phyloP scores from a whole-genome alignment of 257 asterid species.

The Solanum chmielewskii region DNA sequence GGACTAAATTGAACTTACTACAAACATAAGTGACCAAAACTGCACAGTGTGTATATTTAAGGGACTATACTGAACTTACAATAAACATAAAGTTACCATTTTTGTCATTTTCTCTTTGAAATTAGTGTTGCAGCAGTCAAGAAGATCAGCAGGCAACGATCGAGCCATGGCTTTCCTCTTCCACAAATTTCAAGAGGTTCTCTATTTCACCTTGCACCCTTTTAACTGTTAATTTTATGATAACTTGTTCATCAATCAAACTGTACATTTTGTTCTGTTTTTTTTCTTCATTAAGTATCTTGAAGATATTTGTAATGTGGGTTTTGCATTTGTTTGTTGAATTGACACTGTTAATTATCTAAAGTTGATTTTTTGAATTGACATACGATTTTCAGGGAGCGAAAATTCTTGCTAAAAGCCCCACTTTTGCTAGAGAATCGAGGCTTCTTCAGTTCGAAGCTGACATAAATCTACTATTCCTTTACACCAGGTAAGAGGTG shows the following conservation, averaged over 20 bases:
- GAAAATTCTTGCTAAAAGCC: constrained; percentile 81
- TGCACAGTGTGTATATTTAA: background rate
- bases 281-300: background rate
- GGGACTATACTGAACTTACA: background rate
- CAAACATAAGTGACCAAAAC: background rate
- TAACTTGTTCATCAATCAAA: background rate
- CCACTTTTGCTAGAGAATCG: constrained; percentile 59
- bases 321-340: background rate
- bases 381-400: constrained; percentile 37
- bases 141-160: background rate
- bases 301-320: background rate
- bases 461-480: constrained; percentile 72
- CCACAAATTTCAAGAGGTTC: constrained; percentile 26
- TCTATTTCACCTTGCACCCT: background rate
- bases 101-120: background rate
- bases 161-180: constrained; percentile 20
- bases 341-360: background rate
- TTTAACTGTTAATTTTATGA: background rate
- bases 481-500: constrained; percentile 57
- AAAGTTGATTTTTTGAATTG: background rate
- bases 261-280: background rate
- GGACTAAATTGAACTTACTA: background rate
- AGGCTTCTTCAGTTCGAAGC: constrained; percentile 68
- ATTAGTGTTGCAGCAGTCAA: background rate
- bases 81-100: background rate